Evolutionary conservation across 2,329 filamentous ascomycete species (phyloP).

Genomic region (Fusarium torulosum): DNA sequence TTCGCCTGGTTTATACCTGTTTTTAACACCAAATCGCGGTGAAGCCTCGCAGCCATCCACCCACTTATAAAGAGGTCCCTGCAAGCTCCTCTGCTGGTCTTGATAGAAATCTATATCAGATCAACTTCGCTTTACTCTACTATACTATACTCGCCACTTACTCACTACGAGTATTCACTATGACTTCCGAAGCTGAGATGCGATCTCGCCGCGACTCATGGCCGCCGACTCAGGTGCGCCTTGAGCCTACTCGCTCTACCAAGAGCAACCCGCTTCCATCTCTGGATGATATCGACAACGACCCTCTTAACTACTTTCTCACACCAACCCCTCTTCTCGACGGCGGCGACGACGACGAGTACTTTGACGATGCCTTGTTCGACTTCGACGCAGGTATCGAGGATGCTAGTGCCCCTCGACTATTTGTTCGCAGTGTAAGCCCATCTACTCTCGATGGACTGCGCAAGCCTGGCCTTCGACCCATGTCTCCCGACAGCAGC

Average conservation of each 20-base stretch:
- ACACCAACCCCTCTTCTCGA: constrained; percentile 61
- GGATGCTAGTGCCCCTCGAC: constrained; percentile 59
- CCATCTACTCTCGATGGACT: constrained; percentile 68
- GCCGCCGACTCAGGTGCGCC: constrained; percentile 64
- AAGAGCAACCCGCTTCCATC: constrained; percentile 58
- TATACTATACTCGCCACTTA: not conserved
- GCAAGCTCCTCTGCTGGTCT: constrained; percentile 10
- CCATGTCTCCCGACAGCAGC: constrained; percentile 45
- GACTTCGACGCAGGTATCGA: constrained; percentile 71
- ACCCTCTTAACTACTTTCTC: constrained; percentile 69
- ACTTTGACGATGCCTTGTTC: constrained; percentile 57
- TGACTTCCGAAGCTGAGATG: constrained; percentile 53
- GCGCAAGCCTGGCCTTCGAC: constrained; percentile 54
- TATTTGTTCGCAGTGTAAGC: constrained; percentile 66
- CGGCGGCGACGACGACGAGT: constrained; percentile 54
- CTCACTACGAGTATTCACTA: constrained; percentile 35
- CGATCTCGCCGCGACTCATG: constrained; percentile 61
- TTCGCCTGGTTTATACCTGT: constrained; percentile 34
- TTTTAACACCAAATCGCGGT: constrained; percentile 38
- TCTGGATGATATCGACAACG: constrained; percentile 64
- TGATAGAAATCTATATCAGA: constrained; percentile 17
- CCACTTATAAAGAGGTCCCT: constrained; percentile 34
- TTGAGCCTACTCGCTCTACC: constrained; percentile 57
- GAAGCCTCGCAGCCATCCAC: constrained; percentile 25
- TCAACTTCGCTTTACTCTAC: not conserved